Evolutionary conservation across 148 eudicot genomes (phyloP), one percentile per base, ranked within the genome.

Genomic region (Persicaria maculosa): DNA sequence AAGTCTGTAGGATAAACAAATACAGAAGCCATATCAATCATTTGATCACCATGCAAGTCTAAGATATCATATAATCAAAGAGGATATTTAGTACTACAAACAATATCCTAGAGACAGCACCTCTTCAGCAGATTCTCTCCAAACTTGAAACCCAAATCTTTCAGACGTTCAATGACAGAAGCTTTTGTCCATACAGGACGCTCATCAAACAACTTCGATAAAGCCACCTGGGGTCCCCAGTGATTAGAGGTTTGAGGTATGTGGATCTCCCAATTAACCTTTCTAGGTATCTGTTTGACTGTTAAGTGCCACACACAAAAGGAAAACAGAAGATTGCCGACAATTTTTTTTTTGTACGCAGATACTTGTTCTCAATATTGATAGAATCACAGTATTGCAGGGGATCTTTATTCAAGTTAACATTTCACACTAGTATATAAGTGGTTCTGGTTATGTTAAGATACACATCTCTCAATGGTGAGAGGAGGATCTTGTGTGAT

Each of bases 101-200:
- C 43, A 70, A n/a, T 45, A 17, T 52, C 54, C 43, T 46, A 71
- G 31, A 71, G 43, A 31, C 17, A 59, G 64, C 55, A 95, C 98
- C 97, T 90, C 81, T 79, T 90, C 43, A 92, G 89, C 75, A 79
- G 72, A 72, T 81, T 80, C 50, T 76, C 85, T 71, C 86, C 87
- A 84, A 85, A 48, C 57, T 80, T 83, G 80, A 85, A 81, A 72
- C 97, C 97, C 77, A 74, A 75, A 68, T 85, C 84, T 78, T 75
- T 74, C 85, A 95, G 87, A 50, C 83, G 96, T 76, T 92, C 97
- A 86, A 77, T 73, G 73, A 95, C 45, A 71, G 96, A 88, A 19
- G 53, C 76, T 85, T 83, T 92, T 12, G 87, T 78, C 99, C 99
- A 95, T 83, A 95, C 89, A 50, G 97, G 96, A 25, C 85, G 96